Evolutionary conservation across 179 eudicot species (phyloP).

Genomic region (Carnegiea gigantea): DNA sequence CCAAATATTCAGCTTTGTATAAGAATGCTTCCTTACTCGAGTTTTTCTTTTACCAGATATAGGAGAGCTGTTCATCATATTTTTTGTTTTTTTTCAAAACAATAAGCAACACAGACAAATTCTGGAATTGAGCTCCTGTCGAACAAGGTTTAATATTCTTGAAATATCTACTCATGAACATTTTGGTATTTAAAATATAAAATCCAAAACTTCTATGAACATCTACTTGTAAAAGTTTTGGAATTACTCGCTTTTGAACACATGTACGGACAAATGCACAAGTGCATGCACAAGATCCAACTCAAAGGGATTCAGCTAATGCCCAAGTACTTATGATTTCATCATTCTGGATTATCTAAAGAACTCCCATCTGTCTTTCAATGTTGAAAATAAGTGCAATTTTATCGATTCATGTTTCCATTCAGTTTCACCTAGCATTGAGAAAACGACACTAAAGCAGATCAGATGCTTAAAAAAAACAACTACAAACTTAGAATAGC

Average conservation of each 20-base stretch:
- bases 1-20: neutral
- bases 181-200: neutral
- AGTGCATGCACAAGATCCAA: neutral
- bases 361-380: neutral
- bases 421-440: neutral
- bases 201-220: neutral
- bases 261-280: neutral
- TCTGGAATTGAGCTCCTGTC: neutral
- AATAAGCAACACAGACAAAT: neutral
- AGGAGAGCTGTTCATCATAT: neutral
- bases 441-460: neutral
- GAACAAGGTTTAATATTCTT: neutral
- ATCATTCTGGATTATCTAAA: neutral
- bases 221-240: neutral
- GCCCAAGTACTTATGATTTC: neutral
- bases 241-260: neutral
- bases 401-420: neutral
- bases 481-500: conserved; percentile 16
- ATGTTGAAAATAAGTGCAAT: conserved; percentile 1
- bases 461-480: neutral
- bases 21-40: neutral
- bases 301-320: neutral
- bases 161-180: neutral
- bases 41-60: neutral
- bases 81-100: neutral